Evolutionary conservation across 1,139 yeast genomes (phyloP), one percentile per base, ranked within the genome.

Genomic region (Saccharomyces hybrid): DNA sequence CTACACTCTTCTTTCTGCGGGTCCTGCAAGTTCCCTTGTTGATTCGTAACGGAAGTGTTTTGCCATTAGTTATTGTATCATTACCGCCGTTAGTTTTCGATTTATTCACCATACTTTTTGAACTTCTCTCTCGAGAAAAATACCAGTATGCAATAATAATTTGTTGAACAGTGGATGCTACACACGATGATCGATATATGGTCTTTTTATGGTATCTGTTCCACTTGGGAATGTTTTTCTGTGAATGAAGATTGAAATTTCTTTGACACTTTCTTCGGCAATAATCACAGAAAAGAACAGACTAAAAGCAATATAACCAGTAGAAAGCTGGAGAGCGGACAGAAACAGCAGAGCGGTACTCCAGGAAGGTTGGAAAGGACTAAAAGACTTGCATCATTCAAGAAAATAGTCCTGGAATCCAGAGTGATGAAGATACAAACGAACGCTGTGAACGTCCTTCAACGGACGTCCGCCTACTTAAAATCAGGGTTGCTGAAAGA

Each of bases 401-500:
- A 27, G 30, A 27, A 27, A 27, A 27, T 27, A 27, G 30, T 9
- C 30, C 30, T 27, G 30, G 30, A 27, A 27, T 31, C 44, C 32
- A 9, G 44, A 16, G 20, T 14, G 44, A 30, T 20, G 41, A 53
- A 81, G 75, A 75, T 83, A 56, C 89, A 85, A 66, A 78, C 78
- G 25, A 76, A 79, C 59, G 95, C 96, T 30, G 77, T 82, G 47
- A 79, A 81, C 56, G 88, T 90, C 16, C 78, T 89, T 52, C 88
- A 86, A 68, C 80, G 90, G 64, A 86, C 95, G 0, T 83, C 95
- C 1, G 83, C 85, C 53, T 83, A 82, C 63, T 73, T 88, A 61
- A 77, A 77, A 61, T 78, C 86, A 0, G 91, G 93, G 4, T 76
- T 85, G 38, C 75, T 88, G 55, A 75, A 72, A 44, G 73, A 78